Evolutionary conservation across 169 alveolate species (phyloP).

Genomic region (Plasmodium gonderi): DNA sequence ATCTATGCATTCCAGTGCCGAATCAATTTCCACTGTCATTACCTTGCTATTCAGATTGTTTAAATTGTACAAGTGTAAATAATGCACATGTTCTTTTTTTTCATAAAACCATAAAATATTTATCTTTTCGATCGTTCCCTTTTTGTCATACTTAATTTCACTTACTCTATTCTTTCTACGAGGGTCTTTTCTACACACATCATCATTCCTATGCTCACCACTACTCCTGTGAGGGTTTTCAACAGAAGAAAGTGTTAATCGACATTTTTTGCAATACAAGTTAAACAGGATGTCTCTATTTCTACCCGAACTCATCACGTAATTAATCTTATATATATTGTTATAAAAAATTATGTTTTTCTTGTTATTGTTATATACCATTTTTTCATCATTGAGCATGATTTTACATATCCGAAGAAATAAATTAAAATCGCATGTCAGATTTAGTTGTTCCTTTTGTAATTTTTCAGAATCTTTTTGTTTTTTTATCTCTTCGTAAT

Average conservation of each 20-base stretch:
- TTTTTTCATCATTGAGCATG: constrained; percentile 26
- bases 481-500: constrained; percentile 38
- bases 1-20: constrained; percentile 52
- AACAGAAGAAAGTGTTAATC: not conserved
- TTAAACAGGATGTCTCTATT: constrained; percentile 43
- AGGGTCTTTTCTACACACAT: not conserved
- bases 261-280: constrained; percentile 4
- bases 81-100: not conserved
- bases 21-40: constrained; percentile 28
- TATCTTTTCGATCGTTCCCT: constrained; percentile 31
- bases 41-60: constrained; percentile 30
- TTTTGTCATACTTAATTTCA: not conserved
- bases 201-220: not conserved
- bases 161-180: not conserved
- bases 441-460: constrained; percentile 41
- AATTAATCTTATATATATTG: constrained; percentile 48
- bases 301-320: not conserved
- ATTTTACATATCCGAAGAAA: constrained; percentile 55
- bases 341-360: constrained; percentile 37
- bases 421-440: constrained; percentile 50
- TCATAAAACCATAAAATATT: constrained; percentile 64
- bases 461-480: not conserved
- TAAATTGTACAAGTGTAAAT: constrained; percentile 47
- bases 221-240: not conserved
- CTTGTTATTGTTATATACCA: not conserved